Conservation (phyloP, 495 filamentous ascomycete species). For the Cercophora sp. region DNA sequence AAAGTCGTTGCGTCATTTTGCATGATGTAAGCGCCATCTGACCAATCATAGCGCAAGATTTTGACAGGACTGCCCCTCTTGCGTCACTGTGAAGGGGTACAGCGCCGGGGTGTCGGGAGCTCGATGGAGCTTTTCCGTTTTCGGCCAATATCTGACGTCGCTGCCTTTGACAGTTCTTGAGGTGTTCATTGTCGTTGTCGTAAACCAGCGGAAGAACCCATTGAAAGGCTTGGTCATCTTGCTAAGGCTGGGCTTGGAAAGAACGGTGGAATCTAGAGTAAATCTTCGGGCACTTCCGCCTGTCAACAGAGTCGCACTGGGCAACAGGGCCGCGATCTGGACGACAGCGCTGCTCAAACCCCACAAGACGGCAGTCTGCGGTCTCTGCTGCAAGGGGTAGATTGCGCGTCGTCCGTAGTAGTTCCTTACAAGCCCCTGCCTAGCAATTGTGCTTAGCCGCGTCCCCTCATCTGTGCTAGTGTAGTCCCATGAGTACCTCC, state of each 20-base stretch:
- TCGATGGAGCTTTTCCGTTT: background rate
- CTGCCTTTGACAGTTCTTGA: background rate
- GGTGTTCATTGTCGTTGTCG: background rate
- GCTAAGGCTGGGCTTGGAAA: too few species aligned
- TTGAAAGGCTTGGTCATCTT: too few species aligned
- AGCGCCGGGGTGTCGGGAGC: background rate
- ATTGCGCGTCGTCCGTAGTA: background rate
- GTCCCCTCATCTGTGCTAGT: too few species aligned
- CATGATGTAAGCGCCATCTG: background rate
- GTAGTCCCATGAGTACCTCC: background rate
- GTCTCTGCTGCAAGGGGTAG: background rate
- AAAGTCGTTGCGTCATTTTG: constrained; percentile 15
- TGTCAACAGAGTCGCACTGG: background rate
- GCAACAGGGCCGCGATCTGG: too few species aligned
- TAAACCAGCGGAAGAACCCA: too few species aligned
- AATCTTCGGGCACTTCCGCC: background rate
- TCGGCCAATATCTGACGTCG: background rate
- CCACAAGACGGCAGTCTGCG: too few species aligned
- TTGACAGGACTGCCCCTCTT: background rate
- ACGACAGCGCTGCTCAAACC: too few species aligned
- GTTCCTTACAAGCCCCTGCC: too few species aligned
- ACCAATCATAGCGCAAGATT: background rate
- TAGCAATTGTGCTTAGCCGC: too few species aligned
- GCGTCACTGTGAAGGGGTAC: constrained; percentile 11
- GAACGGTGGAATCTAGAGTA: background rate